Evolutionary conservation across 2,329 filamentous ascomycete species (phyloP), one percentile per base, ranked within the genome.

Genomic region (Cordyceps farinosa): DNA sequence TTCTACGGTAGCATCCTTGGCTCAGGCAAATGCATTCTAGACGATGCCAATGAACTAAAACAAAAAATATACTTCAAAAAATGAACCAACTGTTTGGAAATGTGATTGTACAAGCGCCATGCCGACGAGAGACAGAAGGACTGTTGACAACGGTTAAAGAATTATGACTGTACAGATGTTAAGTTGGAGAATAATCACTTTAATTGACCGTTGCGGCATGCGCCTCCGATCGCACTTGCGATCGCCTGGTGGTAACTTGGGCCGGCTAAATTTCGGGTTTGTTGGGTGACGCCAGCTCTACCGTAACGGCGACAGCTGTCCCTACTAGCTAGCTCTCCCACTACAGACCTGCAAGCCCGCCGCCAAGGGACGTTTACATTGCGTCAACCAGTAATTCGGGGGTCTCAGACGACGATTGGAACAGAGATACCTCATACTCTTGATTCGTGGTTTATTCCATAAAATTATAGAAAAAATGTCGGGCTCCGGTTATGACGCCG

Each of bases 401-500:
- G 6, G n/a, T 17, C 30, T 45, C 42, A 57, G 17, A 44, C 5
- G 42, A 7, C n/a, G 11, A 42, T 22, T 44, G 22, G 9, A 27
- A 7, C 10, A 44, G 8, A 6, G 5, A 11, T 1, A 13, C 3
- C 13, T 17, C 13, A 10, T n/a, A 3, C 3, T 27, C 10, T 44
- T 3, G 13, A 51, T 27, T 13, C 17, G 6, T 11, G 22, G n/a
- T 42, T 2, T 11, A 36, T 52, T 51, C 7, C 5, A 34, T 27
- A 29, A 36, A 34, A 9, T 17, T 38, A 30, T n/a, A 3, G 6
- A 5, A 72, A 22, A 80, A 70, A 93, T 93, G 90, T 86, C 90
- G 64, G 90, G 90, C 76, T 84, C 91, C 73, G 93, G 93, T 70
- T 99, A 99, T 77, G 95, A 99, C 81, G 95, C 96, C 66, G 94